Evolutionary conservation across 179 eudicot genomes (phyloP).

Genomic region (Dionaea muscipula): DNA sequence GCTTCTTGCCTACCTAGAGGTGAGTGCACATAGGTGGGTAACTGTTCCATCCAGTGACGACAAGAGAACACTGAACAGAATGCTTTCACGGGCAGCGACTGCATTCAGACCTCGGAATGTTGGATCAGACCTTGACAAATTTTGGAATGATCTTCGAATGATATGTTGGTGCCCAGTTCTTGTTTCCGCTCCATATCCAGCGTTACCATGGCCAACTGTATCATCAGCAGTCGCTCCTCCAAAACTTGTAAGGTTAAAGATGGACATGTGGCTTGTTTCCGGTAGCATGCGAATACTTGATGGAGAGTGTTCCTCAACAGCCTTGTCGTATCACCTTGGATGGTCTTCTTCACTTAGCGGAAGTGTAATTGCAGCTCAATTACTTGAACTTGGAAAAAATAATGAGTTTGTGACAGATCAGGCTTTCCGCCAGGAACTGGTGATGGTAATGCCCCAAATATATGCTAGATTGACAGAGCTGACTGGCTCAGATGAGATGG

Average conservation of each 20-base stretch:
- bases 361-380: slow-evolving; percentile 93
- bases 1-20: slow-evolving; percentile 88
- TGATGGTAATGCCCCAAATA: slow-evolving; percentile 92
- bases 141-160: slow-evolving; percentile 87
- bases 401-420: slow-evolving; percentile 84
- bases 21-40: slow-evolving; percentile 85
- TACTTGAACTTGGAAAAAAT: slow-evolving; percentile 98
- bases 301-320: slow-evolving; percentile 86
- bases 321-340: slow-evolving; percentile 74
- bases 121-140: slow-evolving; percentile 78
- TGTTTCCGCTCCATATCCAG: slow-evolving; percentile 59
- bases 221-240: slow-evolving; percentile 94
- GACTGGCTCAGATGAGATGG: slow-evolving; percentile 87
- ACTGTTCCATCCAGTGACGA: slow-evolving; percentile 36
- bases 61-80: slow-evolving; percentile 54
- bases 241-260: slow-evolving; percentile 61
- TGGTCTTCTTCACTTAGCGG: slow-evolving; percentile 96
- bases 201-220: slow-evolving; percentile 88
- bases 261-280: slow-evolving; percentile 94
- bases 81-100: slow-evolving; percentile 69
- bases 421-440: slow-evolving; percentile 69
- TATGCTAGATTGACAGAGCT: slow-evolving; percentile 62
- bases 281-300: slow-evolving; percentile 97
- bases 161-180: slow-evolving; percentile 97
- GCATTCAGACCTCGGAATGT: slow-evolving; percentile 55